These are phyloP conservation scores for Leishmania aethiopica DNA, from an alignment of 208 protist genomes.

Conservation along the genomic window DNA sequence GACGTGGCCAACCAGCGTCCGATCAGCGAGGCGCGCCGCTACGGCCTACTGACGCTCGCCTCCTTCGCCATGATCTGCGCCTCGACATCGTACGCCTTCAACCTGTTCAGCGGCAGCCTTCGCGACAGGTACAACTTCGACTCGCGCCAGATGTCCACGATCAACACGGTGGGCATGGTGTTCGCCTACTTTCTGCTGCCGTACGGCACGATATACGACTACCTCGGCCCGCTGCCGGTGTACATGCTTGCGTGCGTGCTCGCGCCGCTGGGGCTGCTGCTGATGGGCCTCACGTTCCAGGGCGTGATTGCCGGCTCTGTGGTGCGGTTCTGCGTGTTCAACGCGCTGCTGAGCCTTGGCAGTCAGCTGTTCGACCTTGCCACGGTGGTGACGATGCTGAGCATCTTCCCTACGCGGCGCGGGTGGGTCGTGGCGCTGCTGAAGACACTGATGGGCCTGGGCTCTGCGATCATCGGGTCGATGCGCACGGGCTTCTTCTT, in stretches of 20 bases:
- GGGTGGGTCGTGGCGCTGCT: conserved; percentile 64
- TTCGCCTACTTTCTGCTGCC: conserved; percentile 45
- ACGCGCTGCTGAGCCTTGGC: conserved; percentile 43
- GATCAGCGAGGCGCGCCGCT: conserved; percentile 47
- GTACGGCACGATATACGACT: conserved; percentile 58
- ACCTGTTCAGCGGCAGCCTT: conserved; percentile 50
- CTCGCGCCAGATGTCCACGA: conserved; percentile 55
- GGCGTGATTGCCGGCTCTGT: conserved; percentile 43
- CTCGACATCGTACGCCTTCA: conserved; percentile 62
- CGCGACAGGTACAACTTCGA: conserved; percentile 42
- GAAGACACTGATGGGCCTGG: conserved; percentile 75
- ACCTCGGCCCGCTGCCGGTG: conserved; percentile 47
- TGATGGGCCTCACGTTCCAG: conserved; percentile 54
- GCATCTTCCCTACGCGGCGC: conserved; percentile 49
- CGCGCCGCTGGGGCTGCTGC: conserved; percentile 38
- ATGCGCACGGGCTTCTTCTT: conserved; percentile 64
- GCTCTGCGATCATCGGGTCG: conserved; percentile 55
- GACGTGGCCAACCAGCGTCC: conserved; percentile 25
- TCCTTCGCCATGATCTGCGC: conserved; percentile 46
- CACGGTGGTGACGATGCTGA: conserved; percentile 52
- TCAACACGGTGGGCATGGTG: conserved; percentile 52
- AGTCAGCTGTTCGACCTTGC: conserved; percentile 57
- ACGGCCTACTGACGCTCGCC: conserved; percentile 37
- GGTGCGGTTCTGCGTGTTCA: conserved; percentile 40
- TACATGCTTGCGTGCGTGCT: conserved; percentile 33